Evolutionary conservation across 768 basidiomycete species (phyloP), one percentile per base, ranked within the genome.

Genomic region (Tulasnella sp.): DNA sequence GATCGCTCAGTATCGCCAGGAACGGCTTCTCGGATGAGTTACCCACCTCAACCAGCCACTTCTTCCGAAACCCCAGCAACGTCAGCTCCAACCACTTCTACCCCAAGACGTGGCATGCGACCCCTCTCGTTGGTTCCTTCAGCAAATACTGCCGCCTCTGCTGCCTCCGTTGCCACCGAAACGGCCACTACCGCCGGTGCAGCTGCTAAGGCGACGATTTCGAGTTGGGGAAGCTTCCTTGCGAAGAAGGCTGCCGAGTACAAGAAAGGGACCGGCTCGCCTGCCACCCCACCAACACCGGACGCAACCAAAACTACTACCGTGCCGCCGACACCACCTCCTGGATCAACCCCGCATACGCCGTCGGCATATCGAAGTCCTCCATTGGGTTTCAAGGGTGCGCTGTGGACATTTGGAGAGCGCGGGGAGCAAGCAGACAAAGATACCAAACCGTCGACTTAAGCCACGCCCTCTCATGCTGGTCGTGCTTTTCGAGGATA

Each of bases 121-220:
- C 80, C 80, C 10, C 62, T 81, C 12, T 81, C 80, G 8, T 80
- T 81, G 19, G 80, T 42, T 31, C 68, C 78, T 27, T 79, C 78
- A 7, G 78, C 78, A 14, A 79, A 2, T 46, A 46, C 78, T 24
- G 44, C 44, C 2, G 44, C 78, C 24, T 44, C 78, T 24, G 42
- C 78, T 16, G 76, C 56, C 36, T 62, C 68, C 18, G 58, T 62
- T 12, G 78, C 71, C 1, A 74, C 21, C 39, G 78, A 72, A 27
- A 44, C 44, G 31, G 78, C 39, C 9, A 44, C 42, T 34, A 48
- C 78, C 8, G 78, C 78, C 40, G 78, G 78, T 16, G 71, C 68
- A 72, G 78, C 78, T 19, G 78, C 78, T 34, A 71, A 74, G n/a
- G 78, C 78, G 14, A 52, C 78, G 21, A 34, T 79, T 14, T 74